These are phyloP conservation scores for Plasmodium gaboni DNA, from an alignment of 169 alveolate species.

Conservation along the genomic window DNA sequence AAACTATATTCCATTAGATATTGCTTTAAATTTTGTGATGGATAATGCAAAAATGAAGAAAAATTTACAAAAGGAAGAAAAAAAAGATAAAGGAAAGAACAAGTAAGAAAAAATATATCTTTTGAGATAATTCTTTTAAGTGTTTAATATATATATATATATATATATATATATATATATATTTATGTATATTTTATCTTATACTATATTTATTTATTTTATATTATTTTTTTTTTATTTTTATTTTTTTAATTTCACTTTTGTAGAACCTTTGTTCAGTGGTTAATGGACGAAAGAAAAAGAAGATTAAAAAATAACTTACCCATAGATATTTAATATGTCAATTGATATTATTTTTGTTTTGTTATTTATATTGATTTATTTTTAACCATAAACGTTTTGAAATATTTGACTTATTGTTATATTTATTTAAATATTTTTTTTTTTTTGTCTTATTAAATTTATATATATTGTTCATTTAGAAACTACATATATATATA, in stretches of 20 bases:
- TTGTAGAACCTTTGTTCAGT: constrained; percentile 73
- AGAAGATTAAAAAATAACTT: constrained; percentile 67
- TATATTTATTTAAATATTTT: background rate
- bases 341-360: background rate
- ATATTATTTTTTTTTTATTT: constrained; percentile 5
- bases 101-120: background rate
- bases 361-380: background rate
- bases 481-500: no score
- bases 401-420: background rate
- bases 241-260: constrained; percentile 19
- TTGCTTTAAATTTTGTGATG: constrained; percentile 65
- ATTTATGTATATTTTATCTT: background rate
- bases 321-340: constrained; percentile 59
- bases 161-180: no score
- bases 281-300: constrained; percentile 75
- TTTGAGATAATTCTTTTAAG: background rate
- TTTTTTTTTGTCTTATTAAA: background rate
- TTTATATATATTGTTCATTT: background rate
- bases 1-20: constrained; percentile 67
- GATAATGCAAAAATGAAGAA: constrained; percentile 65
- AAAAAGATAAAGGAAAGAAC: constrained; percentile 38
- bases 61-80: constrained; percentile 60
- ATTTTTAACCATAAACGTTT: background rate
- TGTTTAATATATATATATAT: no score
- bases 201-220: background rate